These are phyloP conservation scores for Rhizopogon hawkerae DNA, from an alignment of 1,284 basidiomycete species.

Conservation along the genomic window DNA sequence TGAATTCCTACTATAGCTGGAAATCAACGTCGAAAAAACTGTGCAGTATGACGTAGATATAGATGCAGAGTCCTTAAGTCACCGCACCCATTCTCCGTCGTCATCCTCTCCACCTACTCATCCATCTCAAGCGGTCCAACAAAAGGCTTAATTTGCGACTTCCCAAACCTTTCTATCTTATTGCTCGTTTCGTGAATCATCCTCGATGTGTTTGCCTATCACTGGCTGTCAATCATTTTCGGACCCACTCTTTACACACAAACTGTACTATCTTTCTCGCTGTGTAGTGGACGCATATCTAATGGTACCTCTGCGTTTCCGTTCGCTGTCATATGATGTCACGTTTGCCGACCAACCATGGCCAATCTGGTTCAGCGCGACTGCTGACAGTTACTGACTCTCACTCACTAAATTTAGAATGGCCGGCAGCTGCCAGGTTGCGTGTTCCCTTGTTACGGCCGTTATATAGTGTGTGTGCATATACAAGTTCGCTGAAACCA, in stretches of 20 bases:
- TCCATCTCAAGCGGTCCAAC: too few species aligned
- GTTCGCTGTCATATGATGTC: neutral
- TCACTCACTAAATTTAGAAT: neutral
- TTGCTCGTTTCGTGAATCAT: neutral
- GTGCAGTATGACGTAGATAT: constrained; percentile 16
- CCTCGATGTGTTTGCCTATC: neutral
- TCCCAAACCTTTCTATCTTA: neutral
- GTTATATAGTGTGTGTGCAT: too few species aligned
- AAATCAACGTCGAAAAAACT: constrained; percentile 24
- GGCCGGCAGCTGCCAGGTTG: neutral
- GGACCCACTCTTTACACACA: neutral
- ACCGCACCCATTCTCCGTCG: neutral
- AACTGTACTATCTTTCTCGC: neutral
- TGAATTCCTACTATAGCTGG: constrained; percentile 13
- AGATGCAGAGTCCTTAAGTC: constrained; percentile 1
- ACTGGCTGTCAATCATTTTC: neutral
- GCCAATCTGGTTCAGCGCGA: neutral
- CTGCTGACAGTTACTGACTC: too few species aligned
- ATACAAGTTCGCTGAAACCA: too few species aligned
- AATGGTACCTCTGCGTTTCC: neutral
- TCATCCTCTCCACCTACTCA: neutral
- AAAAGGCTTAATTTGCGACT: neutral
- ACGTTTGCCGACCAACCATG: too few species aligned
- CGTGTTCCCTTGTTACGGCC: neutral
- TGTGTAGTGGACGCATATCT: neutral